phyloP scores from a whole-genome alignment of 2,329 filamentous ascomycete genomes.

The Cladophialophora carrionii region DNA sequence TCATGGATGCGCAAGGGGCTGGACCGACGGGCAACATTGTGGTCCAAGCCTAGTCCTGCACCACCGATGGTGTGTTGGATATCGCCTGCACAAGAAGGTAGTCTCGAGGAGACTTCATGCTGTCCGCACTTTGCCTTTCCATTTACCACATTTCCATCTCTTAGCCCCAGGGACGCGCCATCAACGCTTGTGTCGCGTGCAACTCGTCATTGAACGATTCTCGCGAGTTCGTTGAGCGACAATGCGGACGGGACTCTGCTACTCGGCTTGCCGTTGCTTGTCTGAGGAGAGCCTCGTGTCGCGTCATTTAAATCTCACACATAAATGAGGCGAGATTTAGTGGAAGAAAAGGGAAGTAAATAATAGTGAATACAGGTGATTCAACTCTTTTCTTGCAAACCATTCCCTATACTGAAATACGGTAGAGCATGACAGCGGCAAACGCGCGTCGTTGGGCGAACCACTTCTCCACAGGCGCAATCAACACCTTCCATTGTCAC shows the following conservation, averaged over 20 bases:
- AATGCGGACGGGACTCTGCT: background rate
- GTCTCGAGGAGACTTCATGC: background rate
- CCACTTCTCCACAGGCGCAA: background rate
- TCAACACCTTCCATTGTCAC: background rate
- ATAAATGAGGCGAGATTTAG: background rate
- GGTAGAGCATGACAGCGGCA: background rate
- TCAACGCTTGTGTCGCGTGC: background rate
- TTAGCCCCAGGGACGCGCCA: background rate
- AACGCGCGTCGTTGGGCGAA: background rate
- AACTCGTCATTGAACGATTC: background rate
- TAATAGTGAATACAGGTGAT: no score
- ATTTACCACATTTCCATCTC: background rate
- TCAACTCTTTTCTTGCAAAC: no score
- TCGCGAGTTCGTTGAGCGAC: background rate
- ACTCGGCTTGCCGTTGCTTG: background rate
- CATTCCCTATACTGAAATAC: background rate
- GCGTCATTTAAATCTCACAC: background rate
- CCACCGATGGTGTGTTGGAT: background rate
- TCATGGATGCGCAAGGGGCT: slow-evolving; percentile 3
- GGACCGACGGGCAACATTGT: background rate
- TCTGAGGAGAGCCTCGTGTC: background rate
- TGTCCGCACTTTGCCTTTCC: no score
- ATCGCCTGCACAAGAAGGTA: background rate
- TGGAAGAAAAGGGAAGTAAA: background rate
- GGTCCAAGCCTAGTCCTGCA: background rate